Evolutionary conservation across 2,329 filamentous ascomycete genomes (phyloP).

Genomic region (Fusarium veterinarium): DNA sequence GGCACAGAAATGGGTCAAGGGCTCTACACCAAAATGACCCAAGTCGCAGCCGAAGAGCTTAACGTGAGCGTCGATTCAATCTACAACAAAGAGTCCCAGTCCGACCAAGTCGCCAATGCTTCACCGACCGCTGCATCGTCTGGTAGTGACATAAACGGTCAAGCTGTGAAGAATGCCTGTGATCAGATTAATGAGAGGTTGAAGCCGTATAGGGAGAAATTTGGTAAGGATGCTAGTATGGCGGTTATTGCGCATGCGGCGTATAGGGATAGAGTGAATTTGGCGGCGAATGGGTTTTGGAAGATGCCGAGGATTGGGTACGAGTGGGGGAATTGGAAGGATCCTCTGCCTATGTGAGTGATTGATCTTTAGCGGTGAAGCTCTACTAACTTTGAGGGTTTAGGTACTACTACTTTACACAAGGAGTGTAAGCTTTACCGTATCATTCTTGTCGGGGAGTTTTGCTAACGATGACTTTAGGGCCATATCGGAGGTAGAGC

Average conservation of each 20-base stretch:
- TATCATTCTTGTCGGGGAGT: fast-evolving
- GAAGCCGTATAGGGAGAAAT: not conserved
- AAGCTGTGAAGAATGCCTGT: not conserved
- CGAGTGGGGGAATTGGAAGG: constrained; percentile 84
- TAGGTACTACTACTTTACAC: constrained; percentile 7
- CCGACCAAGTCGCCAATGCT: not conserved
- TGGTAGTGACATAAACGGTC: not conserved
- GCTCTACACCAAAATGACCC: not conserved
- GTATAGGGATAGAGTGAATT: constrained; percentile 78
- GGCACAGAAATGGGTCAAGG: constrained; percentile 9
- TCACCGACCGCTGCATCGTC: not conserved
- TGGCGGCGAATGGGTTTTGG: constrained; percentile 91
- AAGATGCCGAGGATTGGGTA: constrained; percentile 94
- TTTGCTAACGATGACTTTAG: not conserved
- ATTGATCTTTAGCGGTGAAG: fast-evolving
- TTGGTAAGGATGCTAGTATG: not conserved
- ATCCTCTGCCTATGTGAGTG: constrained; percentile 78
- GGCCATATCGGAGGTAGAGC: not conserved
- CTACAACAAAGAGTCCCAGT: not conserved
- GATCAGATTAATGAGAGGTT: not conserved
- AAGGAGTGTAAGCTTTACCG: not conserved
- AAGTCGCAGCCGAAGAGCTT: not conserved
- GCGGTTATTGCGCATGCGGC: constrained; percentile 4
- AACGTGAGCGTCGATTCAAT: not conserved
- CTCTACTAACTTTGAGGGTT: not conserved